Conservation (phyloP, 768 basidiomycete species). For the Pholiota microspora region DNA sequence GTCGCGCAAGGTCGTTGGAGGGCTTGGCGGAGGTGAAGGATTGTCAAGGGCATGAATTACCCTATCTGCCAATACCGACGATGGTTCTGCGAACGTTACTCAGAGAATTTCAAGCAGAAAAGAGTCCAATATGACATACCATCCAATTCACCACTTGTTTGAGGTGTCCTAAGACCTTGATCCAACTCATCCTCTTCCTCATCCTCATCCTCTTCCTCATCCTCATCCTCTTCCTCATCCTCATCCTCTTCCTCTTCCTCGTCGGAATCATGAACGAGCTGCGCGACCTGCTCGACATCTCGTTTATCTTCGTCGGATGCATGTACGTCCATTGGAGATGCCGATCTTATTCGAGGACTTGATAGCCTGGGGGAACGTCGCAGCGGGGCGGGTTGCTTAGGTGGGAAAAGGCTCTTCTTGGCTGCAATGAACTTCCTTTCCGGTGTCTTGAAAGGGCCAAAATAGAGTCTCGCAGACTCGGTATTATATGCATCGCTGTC, state of each 20-base stretch:
- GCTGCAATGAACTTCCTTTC: slow-evolving; percentile 44
- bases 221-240: slow-evolving; percentile 34
- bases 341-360: slow-evolving; percentile 31
- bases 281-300: slow-evolving; percentile 23
- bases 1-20: slow-evolving; percentile 20
- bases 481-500: slow-evolving; percentile 43
- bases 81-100: slow-evolving; percentile 47
- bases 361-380: slow-evolving; percentile 55
- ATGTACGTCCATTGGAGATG: slow-evolving; percentile 13
- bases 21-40: slow-evolving; percentile 60
- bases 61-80: slow-evolving; percentile 62
- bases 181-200: slow-evolving; percentile 25
- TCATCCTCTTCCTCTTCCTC: slow-evolving; percentile 30
- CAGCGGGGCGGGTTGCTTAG: slow-evolving; percentile 26
- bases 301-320: slow-evolving; percentile 25
- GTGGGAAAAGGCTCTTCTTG: slow-evolving; percentile 27
- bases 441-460: slow-evolving; percentile 51
- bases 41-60: slow-evolving; percentile 72
- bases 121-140: slow-evolving; percentile 36
- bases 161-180: slow-evolving; percentile 48
- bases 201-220: too few relatives aligned
- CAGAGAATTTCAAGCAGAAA: slow-evolving; percentile 2
- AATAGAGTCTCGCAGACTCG: slow-evolving; percentile 42
- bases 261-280: slow-evolving; percentile 27
- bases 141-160: slow-evolving; percentile 37